Percentiles rank a stretch among this genome's conserved stretches.
These are phyloP conservation scores for Cladosporium sp. DNA, from an alignment of 2,329 filamentous ascomycete genomes.

Conservation along the genomic window DNA sequence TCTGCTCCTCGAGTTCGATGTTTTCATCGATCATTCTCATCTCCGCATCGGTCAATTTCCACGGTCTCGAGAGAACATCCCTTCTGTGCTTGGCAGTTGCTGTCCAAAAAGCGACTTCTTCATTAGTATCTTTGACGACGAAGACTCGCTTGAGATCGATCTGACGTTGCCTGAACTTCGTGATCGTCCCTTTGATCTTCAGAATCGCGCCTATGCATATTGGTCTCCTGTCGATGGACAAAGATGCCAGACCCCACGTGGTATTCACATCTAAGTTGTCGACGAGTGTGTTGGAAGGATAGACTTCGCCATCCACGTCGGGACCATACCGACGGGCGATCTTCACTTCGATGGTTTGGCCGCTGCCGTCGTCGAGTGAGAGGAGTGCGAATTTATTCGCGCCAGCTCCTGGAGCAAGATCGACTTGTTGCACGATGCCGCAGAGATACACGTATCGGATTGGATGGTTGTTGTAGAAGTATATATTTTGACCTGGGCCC, in stretches of 20 bases:
- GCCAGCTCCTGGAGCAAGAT: conserved; percentile 30
- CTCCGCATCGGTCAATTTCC: conserved; percentile 44
- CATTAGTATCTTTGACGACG: conserved; percentile 45
- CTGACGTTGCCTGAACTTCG: conserved; percentile 47
- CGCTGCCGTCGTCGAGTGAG: conserved; percentile 57
- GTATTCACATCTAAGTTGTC: conserved; percentile 35
- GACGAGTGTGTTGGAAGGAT: conserved; percentile 28
- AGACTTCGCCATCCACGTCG: conserved; percentile 16
- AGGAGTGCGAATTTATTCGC: conserved; percentile 40
- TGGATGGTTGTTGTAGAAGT: conserved; percentile 50
- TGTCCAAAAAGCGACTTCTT: conserved; percentile 50
- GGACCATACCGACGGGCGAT: conserved; percentile 35
- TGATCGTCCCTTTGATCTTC: conserved; percentile 52
- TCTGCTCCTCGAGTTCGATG: conserved; percentile 30
- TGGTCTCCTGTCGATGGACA: conserved; percentile 31
- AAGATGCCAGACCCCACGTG: conserved; percentile 37
- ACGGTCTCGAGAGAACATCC: conserved; percentile 47
- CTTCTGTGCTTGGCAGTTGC: conserved; percentile 45
- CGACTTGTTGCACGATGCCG: conserved; percentile 40
- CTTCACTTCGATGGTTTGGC: conserved; percentile 51
- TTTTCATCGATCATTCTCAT: conserved; percentile 37
- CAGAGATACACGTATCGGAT: conserved; percentile 43
- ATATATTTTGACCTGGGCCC: conserved; percentile 46
- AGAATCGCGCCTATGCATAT: conserved; percentile 46
- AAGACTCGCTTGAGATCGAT: conserved; percentile 49